These are phyloP conservation scores for Panus rudis DNA, from an alignment of 768 basidiomycete species.

Conservation along the genomic window DNA sequence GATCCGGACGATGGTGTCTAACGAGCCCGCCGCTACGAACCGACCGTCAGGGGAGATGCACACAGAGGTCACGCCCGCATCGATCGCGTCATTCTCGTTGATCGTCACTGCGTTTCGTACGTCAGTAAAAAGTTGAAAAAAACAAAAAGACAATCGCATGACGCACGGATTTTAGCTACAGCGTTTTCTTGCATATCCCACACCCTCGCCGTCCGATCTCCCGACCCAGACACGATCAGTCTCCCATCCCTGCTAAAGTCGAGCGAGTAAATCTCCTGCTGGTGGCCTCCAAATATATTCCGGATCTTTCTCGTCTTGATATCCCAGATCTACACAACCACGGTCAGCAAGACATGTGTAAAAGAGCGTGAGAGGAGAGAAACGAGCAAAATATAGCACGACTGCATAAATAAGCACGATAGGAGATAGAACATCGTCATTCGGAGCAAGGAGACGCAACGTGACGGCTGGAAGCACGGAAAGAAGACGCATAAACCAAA, in stretches of 20 bases:
- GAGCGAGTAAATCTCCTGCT: constrained; percentile 90
- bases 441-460: background rate
- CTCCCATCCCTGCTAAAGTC: constrained; percentile 86
- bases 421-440: background rate
- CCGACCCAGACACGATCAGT: constrained; percentile 84
- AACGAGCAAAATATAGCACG: background rate
- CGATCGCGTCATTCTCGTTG: constrained; percentile 42
- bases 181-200: constrained; percentile 51
- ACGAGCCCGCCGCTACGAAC: constrained; percentile 51
- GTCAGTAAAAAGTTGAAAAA: background rate
- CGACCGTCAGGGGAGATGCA: constrained; percentile 54
- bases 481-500: background rate
- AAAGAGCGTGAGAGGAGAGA: background rate
- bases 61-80: constrained; percentile 57
- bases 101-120: constrained; percentile 28
- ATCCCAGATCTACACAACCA: constrained; percentile 73
- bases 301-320: constrained; percentile 74
- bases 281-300: constrained; percentile 80
- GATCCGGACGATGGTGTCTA: constrained; percentile 61
- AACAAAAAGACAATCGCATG: background rate
- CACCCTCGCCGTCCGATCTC: constrained; percentile 58
- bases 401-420: background rate
- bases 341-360: background rate
- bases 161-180: constrained; percentile 28
- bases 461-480: background rate